These are phyloP conservation scores for Dalbergia cochinchinensis DNA, from an alignment of 306 rosid genomes.

Conservation along the genomic window DNA sequence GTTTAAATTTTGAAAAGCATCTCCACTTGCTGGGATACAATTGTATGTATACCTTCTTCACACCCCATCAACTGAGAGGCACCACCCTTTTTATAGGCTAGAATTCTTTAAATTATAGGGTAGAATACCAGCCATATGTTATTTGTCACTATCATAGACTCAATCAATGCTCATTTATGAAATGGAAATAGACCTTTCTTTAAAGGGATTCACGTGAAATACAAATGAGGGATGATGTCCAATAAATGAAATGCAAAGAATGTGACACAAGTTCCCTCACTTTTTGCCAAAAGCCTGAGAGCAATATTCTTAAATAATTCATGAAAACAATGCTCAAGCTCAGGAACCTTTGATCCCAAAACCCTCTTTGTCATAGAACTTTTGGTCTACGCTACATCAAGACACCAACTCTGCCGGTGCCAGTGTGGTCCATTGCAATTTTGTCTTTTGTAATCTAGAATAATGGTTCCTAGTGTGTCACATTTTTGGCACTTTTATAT, in stretches of 20 bases:
- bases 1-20: no score
- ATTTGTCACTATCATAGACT: conserved; percentile 5
- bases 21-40: no score
- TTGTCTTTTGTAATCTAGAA: conserved; percentile 27
- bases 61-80: no score
- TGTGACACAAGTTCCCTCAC: conserved; percentile 44
- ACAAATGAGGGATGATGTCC: conserved; percentile 23
- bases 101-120: not conserved
- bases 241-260: conserved; percentile 36
- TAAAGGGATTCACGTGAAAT: conserved; percentile 45
- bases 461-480: conserved; percentile 19
- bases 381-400: conserved; percentile 32
- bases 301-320: conserved; percentile 16
- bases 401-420: conserved; percentile 29
- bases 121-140: not conserved
- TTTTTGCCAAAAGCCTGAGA: not conserved
- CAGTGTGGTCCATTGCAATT: conserved; percentile 43
- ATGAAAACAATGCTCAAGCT: conserved; percentile 13
- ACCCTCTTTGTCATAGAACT: conserved; percentile 9
- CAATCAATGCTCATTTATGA: not conserved
- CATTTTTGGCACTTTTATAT: conserved; percentile 34
- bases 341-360: conserved; percentile 19
- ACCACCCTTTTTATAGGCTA: not conserved
- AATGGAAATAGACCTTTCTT: not conserved
- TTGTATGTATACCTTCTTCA: no score